Base-by-base conservation (phyloP, 495 filamentous ascomycete genomes). In the Friedmanniomyces simplex region DNA sequence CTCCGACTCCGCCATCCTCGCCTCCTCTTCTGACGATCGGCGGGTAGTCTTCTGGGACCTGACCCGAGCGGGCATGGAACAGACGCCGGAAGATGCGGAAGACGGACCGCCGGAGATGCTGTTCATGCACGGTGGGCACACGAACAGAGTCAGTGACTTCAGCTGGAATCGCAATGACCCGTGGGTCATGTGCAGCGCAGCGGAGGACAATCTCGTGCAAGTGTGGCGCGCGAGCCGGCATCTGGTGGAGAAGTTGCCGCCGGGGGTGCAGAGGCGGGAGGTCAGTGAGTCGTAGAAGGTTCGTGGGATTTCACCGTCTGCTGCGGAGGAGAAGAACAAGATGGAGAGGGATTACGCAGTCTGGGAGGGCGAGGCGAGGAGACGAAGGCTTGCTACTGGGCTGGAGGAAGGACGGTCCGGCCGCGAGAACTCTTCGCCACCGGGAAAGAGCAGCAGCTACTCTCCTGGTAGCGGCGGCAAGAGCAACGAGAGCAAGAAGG, bases 111-210 rank as follows among this genome's bases (percentile, higher is more conserved):
- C 94, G 41, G 94, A 99, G 69, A 77, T 99, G 86, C 74, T 95
- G 14, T 99, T 99, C 69, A 99, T 99, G 93, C 94, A 99, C 64
- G 94, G 93, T 57, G 94, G 94, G 22, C 94, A 97, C 73, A 99
- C 91, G 16, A 95, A 96, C 68, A 85, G 91, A 54, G 83, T 99
- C 41, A 86, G 87, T 11, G 94, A 99, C 71, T 97, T 99, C 64
- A 89, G 84, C 74, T 99, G 91, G 91, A 99, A 97, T 68, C 79
- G 83, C 57, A 96, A 90, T 64, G 87, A 96, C 65, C 90, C 90
- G 13, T 99, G 94, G 94, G 81, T 95, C 28, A 83, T 97, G 54
- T 89, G 87, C 66, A 91, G 86, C 49, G 91, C 91, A 12, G 91
- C 93, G 1, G 94, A 99, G 66, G 94, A 99, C 73, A 99, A 99